Percentiles rank a stretch among this genome's conserved stretches.
Evolutionary conservation across 306 rosid species (phyloP).

Genomic region (Cicer cuneatum): DNA sequence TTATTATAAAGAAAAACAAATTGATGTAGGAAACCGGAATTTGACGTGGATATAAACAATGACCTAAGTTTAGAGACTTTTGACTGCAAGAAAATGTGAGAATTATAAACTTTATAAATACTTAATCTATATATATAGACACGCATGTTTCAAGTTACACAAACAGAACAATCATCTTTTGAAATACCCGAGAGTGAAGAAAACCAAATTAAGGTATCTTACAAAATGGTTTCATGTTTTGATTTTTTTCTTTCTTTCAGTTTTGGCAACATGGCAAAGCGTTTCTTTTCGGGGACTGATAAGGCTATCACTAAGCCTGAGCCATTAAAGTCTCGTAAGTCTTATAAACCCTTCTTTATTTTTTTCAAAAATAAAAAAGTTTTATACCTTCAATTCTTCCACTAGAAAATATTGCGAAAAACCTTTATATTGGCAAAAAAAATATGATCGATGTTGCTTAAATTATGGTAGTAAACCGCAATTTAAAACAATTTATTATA

Average conservation of each 20-base stretch:
- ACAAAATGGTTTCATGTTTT: constrained; percentile 22
- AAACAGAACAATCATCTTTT: not conserved
- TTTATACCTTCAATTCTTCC: not conserved
- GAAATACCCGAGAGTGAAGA: not conserved
- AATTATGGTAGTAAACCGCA: too few species aligned
- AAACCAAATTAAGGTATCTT: not conserved
- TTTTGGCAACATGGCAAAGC: constrained; percentile 26
- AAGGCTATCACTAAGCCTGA: not conserved
- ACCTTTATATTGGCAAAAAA: too few species aligned
- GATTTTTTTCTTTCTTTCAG: not conserved
- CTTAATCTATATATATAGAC: not conserved
- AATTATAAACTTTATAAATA: constrained; percentile 3
- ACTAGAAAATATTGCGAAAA: not conserved
- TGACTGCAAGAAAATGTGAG: not conserved
- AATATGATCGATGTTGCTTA: too few species aligned
- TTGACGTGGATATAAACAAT: constrained; percentile 15
- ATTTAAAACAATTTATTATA: too few species aligned
- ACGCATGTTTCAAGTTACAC: not conserved
- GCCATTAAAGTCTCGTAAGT: constrained; percentile 8
- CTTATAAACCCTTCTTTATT: not conserved
- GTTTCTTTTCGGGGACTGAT: not conserved
- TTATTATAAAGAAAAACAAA: not conserved
- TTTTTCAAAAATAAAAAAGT: too few species aligned
- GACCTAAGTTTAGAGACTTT: not conserved
- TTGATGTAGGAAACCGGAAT: not conserved